A percentile compares a stretch with the other conserved stretches of the same genome.
Conservation (phyloP, 768 basidiomycete species). For the Lyophyllum decastes region DNA sequence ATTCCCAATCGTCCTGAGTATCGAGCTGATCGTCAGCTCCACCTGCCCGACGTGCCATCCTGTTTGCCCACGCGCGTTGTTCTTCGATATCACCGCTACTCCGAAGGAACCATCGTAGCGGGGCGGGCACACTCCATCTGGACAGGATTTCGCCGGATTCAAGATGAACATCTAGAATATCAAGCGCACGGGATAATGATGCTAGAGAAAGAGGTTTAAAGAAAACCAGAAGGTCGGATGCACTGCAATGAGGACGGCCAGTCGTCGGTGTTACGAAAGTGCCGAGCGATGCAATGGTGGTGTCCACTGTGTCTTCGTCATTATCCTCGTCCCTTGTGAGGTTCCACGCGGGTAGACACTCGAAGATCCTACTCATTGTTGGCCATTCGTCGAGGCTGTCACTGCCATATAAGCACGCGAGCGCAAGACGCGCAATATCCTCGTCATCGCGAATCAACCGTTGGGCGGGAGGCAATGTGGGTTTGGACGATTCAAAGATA, state of each 20-base stretch:
- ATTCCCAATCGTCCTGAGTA: constrained; percentile 80
- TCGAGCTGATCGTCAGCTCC: constrained; percentile 52
- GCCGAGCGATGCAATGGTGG: constrained; percentile 79
- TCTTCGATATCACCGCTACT: constrained; percentile 63
- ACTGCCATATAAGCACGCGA: constrained; percentile 88
- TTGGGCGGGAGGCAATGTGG: constrained; percentile 69
- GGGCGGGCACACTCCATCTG: constrained; percentile 82
- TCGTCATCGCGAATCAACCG: constrained; percentile 81
- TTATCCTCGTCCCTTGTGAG: constrained; percentile 54
- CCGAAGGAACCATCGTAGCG: constrained; percentile 89
- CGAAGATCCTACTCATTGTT: constrained; percentile 90
- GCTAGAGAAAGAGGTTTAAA: constrained; percentile 77
- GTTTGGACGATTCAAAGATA: constrained; percentile 90
- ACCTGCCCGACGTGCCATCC: constrained; percentile 76
- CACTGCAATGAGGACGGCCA: constrained; percentile 49
- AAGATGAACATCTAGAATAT: constrained; percentile 91
- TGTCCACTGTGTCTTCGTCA: constrained; percentile 76
- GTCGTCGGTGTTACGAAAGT: constrained; percentile 79
- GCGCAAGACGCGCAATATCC: constrained; percentile 82
- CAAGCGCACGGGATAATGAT: constrained; percentile 80
- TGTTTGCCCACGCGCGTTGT: constrained; percentile 84
- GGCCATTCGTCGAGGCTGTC: constrained; percentile 72
- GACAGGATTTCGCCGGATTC: constrained; percentile 92
- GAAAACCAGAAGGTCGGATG: constrained; percentile 77
- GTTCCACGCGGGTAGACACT: constrained; percentile 94